Conservation (phyloP, 1,139 yeast genomes). For the Taphrina flavorubra region DNA sequence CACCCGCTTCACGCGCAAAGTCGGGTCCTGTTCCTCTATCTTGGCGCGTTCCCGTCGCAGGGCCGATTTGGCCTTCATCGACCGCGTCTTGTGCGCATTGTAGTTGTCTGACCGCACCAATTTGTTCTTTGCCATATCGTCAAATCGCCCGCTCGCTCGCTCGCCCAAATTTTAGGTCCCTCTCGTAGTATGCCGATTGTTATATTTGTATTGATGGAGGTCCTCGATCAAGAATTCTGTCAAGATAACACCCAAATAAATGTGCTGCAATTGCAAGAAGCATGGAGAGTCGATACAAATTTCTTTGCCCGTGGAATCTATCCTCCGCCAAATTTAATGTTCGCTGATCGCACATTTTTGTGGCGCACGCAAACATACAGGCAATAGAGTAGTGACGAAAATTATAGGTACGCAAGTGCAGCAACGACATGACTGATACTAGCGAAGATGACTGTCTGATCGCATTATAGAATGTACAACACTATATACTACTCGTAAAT, state of each 20-base stretch:
- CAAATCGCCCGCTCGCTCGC: no score
- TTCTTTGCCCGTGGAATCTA: neutral
- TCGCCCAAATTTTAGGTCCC: no score
- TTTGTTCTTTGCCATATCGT: slow-evolving; percentile 34
- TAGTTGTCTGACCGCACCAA: slow-evolving; percentile 38
- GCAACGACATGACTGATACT: neutral
- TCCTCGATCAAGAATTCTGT: no score
- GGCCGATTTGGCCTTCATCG: slow-evolving; percentile 25
- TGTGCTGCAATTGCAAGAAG: neutral
- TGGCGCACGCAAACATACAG: neutral
- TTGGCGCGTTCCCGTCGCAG: slow-evolving; percentile 33
- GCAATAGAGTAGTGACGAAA: neutral
- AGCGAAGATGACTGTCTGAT: no score
- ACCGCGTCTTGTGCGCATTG: slow-evolving; percentile 34
- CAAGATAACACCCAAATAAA: neutral
- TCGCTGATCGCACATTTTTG: neutral
- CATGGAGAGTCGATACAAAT: neutral
- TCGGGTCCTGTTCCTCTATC: slow-evolving; percentile 36
- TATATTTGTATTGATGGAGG: no score
- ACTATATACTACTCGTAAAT: neutral
- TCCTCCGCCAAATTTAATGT: neutral
- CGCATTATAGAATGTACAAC: neutral
- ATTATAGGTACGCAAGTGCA: neutral
- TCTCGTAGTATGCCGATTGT: no score
- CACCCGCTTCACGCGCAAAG: slow-evolving; percentile 59